Percentiles rank a stretch among this genome's conserved stretches.
Evolutionary conservation across 805 yeast genomes (phyloP).

Genomic region (Ogataea pignaliae): DNA sequence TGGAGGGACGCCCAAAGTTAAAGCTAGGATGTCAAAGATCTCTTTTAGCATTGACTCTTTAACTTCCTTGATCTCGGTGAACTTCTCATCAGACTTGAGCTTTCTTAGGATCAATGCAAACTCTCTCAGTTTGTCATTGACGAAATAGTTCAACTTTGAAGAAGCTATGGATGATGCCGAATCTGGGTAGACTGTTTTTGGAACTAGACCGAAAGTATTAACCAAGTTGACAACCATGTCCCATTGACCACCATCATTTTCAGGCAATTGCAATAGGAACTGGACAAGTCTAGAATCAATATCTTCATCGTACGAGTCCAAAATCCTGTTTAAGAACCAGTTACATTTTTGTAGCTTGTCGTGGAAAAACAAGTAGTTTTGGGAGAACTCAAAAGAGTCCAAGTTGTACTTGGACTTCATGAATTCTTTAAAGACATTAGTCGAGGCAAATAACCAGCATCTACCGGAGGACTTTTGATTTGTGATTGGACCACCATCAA

Average conservation of each 20-base stretch:
- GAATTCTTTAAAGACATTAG: conserved; percentile 67
- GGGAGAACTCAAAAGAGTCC: conserved; percentile 72
- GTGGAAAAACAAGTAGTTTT: conserved; percentile 74
- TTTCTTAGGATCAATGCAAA: conserved; percentile 67
- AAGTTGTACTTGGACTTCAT: conserved; percentile 61
- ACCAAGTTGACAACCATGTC: conserved; percentile 78
- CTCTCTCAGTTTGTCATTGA: conserved; percentile 73
- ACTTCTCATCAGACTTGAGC: conserved; percentile 37
- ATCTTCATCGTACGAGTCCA: conserved; percentile 61
- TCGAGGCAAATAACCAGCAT: conserved; percentile 88
- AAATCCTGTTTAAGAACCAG: conserved; percentile 70
- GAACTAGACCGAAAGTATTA: conserved; percentile 76
- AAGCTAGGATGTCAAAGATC: conserved; percentile 60
- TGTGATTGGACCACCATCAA: conserved; percentile 62
- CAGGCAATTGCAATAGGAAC: conserved; percentile 59
- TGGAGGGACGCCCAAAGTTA: conserved; percentile 78
- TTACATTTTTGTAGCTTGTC: conserved; percentile 86
- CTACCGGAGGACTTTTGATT: conserved; percentile 77
- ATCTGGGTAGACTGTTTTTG: conserved; percentile 70
- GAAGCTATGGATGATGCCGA: conserved; percentile 53
- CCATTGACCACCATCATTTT: conserved; percentile 87
- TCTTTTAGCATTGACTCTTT: conserved; percentile 47
- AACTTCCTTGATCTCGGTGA: conserved; percentile 20
- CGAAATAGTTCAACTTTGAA: conserved; percentile 53
- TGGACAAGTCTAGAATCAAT: conserved; percentile 72